These are phyloP conservation scores for Cryptosporidium parvum DNA, from an alignment of 169 alveolate species.

Conservation along the genomic window DNA sequence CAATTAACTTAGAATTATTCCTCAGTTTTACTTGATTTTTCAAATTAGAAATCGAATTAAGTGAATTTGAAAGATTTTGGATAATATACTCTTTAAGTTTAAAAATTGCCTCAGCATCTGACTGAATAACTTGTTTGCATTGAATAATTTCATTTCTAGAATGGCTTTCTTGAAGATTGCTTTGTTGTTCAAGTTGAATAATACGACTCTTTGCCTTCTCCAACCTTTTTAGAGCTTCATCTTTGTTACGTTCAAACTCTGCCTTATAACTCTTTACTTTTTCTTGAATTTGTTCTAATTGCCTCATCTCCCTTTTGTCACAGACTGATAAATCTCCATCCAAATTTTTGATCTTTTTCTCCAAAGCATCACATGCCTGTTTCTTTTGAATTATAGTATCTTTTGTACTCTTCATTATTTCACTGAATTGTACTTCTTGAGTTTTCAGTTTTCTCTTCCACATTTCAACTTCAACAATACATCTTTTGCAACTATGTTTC, in stretches of 20 bases:
- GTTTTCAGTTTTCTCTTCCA: constrained; percentile 71
- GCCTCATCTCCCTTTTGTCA: constrained; percentile 73
- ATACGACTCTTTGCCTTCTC: constrained; percentile 65
- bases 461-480: constrained; percentile 73
- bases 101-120: constrained; percentile 46
- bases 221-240: constrained; percentile 64
- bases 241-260: constrained; percentile 55
- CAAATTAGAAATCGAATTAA: constrained; percentile 23
- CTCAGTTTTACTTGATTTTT: constrained; percentile 41
- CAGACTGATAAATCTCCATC: constrained; percentile 70
- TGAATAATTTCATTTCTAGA: constrained; percentile 51
- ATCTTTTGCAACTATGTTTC: constrained; percentile 72
- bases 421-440: constrained; percentile 67
- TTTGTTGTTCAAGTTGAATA: constrained; percentile 55
- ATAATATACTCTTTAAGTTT: constrained; percentile 37
- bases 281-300: constrained; percentile 68
- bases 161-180: constrained; percentile 21
- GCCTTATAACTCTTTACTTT: constrained; percentile 55
- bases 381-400: constrained; percentile 68
- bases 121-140: constrained; percentile 73
- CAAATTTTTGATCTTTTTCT: constrained; percentile 59
- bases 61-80: constrained; percentile 15
- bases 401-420: constrained; percentile 70
- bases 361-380: constrained; percentile 75
- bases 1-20: constrained; percentile 37